Conservation (phyloP, 177 flowering plant species). For the Telopea speciosissima region DNA sequence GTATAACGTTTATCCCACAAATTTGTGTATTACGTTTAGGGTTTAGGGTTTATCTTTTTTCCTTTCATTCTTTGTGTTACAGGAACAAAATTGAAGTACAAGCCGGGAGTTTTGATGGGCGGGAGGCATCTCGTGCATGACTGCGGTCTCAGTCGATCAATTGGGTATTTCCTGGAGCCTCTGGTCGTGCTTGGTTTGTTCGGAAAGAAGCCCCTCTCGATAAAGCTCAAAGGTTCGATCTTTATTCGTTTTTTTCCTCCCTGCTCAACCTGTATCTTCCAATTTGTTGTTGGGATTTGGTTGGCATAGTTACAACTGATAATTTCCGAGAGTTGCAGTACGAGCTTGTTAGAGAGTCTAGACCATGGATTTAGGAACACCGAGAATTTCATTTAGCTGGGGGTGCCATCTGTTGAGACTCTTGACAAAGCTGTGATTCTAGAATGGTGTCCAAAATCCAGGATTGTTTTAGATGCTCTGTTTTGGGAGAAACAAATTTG, state of each 20-base stretch:
- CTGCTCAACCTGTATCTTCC: neutral
- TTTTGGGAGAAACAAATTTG: too few species aligned
- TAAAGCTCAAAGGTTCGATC: conserved; percentile 22
- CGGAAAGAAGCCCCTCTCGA: conserved; percentile 22
- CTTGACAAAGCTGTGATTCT: too few species aligned
- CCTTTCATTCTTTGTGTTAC: neutral
- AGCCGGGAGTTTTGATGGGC: conserved; percentile 81
- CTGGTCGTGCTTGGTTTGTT: conserved; percentile 26
- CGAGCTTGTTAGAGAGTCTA: too few species aligned
- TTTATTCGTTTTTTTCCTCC: neutral
- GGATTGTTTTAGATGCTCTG: too few species aligned
- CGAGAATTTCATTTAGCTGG: too few species aligned
- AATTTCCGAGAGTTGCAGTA: too few species aligned
- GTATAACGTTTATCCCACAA: conserved; percentile 19
- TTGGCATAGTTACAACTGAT: too few species aligned
- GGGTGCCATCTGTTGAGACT: too few species aligned
- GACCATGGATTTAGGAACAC: too few species aligned
- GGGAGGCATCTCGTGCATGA: conserved; percentile 73
- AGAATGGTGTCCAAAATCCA: too few species aligned
- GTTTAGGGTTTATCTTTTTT: conserved; percentile 5
- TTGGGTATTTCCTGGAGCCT: conserved; percentile 91
- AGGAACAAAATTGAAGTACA: conserved; percentile 92
- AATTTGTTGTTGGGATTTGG: neutral
- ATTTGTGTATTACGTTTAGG: neutral
- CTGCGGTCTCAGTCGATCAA: conserved; percentile 68